Conservation (phyloP, 2,329 filamentous ascomycete species). For the Paracorniculantispora psalliotae region DNA sequence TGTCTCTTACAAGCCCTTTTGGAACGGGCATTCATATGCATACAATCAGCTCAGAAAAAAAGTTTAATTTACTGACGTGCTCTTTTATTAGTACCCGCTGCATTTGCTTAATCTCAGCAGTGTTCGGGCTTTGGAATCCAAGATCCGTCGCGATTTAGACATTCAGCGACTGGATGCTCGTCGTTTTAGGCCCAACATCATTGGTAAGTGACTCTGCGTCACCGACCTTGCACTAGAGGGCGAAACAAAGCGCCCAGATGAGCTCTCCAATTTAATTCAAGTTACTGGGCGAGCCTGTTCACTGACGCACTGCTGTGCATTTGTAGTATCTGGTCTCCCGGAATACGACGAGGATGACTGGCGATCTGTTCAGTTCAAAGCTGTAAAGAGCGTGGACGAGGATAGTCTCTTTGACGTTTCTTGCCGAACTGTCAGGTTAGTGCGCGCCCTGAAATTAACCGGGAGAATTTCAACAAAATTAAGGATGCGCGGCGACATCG, state of each 20-base stretch:
- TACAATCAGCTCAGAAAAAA: not conserved
- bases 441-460: slow-evolving; percentile 1
- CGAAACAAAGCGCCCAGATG: not conserved
- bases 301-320: not conserved
- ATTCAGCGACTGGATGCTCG: slow-evolving; percentile 52
- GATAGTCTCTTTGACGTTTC: slow-evolving; percentile 46
- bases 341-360: slow-evolving; percentile 68
- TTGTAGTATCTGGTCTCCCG: slow-evolving; percentile 53
- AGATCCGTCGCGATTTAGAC: slow-evolving; percentile 46
- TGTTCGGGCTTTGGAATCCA: slow-evolving; percentile 54
- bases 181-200: slow-evolving; percentile 69
- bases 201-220: slow-evolving; percentile 39
- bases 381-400: slow-evolving; percentile 32
- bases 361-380: slow-evolving; percentile 55
- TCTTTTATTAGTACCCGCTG: slow-evolving; percentile 54
- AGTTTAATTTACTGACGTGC: not conserved
- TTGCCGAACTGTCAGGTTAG: slow-evolving; percentile 59
- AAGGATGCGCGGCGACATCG: not conserved
- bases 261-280: no score
- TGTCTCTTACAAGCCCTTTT: not conserved
- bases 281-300: not conserved
- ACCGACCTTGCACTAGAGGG: not conserved
- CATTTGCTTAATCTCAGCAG: slow-evolving; percentile 63
- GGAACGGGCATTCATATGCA: not conserved
- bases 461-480: not conserved